These are phyloP conservation scores for Taiozyma onychis DNA, from an alignment of 1,139 yeast species.

Conservation along the genomic window DNA sequence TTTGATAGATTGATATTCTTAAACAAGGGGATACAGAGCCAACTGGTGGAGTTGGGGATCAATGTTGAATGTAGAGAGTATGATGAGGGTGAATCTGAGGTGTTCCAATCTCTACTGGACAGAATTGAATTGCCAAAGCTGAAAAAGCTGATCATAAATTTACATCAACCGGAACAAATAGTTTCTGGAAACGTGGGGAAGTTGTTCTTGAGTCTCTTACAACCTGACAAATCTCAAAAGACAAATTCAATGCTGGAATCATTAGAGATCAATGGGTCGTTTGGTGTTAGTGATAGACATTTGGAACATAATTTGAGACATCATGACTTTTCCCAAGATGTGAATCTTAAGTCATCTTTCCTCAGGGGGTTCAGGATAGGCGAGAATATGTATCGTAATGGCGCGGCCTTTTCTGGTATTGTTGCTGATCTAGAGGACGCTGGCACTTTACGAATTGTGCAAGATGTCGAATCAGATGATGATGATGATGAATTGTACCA, in stretches of 20 bases:
- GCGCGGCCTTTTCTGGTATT: background rate
- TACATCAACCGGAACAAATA: background rate
- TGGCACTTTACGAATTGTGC: background rate
- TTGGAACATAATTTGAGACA: conserved; percentile 19
- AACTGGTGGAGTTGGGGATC: conserved; percentile 9
- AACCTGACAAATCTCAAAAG: background rate
- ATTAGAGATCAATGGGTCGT: conserved; percentile 17
- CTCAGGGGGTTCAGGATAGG: conserved; percentile 9
- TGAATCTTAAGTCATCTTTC: conserved; percentile 13
- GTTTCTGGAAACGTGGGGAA: background rate
- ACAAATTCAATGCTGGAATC: conserved; percentile 4
- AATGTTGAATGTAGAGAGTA: conserved; percentile 6
- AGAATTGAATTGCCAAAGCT: conserved; percentile 3
- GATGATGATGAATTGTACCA: background rate
- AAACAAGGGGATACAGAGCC: background rate
- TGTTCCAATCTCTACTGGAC: background rate
- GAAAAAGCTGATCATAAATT: conserved; percentile 2
- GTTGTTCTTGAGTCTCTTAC: background rate
- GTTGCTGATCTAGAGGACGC: background rate
- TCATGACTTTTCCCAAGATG: conserved; percentile 6
- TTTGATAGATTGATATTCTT: conserved; percentile 12
- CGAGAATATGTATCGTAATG: background rate
- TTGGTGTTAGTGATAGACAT: conserved; percentile 17
- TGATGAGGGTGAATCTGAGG: conserved; percentile 1
- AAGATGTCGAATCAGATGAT: conserved; percentile 1